Evolutionary conservation across 2,329 filamentous ascomycete genomes (phyloP).

Genomic region (Fusarium decemcellulare): DNA sequence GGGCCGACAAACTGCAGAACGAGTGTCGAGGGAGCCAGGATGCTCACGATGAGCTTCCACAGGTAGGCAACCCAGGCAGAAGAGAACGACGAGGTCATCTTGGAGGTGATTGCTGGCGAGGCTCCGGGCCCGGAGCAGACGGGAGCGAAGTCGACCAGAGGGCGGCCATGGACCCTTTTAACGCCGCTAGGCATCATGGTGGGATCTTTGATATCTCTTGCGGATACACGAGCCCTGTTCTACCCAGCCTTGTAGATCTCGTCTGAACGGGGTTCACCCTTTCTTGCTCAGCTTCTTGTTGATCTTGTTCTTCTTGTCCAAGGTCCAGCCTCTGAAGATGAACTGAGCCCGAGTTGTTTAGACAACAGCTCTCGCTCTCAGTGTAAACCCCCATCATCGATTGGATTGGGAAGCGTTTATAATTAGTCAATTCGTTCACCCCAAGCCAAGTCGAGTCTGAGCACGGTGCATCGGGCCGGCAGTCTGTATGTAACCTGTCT

Average conservation of each 20-base stretch:
- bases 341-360: constrained; percentile 8
- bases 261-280: constrained; percentile 1
- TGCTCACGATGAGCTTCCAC: constrained; percentile 40
- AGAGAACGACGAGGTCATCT: constrained; percentile 34
- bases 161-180: constrained; percentile 40
- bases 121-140: constrained; percentile 31
- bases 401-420: constrained; percentile 40
- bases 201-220: constrained; percentile 11
- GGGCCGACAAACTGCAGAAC: constrained; percentile 40
- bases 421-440: constrained; percentile 40
- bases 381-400: too few species aligned
- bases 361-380: neutral
- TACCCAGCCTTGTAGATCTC: constrained; percentile 16
- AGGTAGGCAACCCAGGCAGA: constrained; percentile 40
- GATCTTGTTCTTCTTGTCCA: constrained; percentile 30
- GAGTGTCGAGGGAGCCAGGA: constrained; percentile 41
- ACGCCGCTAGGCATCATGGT: constrained; percentile 44
- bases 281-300: neutral
- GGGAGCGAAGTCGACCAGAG: constrained; percentile 24
- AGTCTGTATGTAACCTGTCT: constrained; percentile 33
- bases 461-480: constrained; percentile 48
- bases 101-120: constrained; percentile 30
- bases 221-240: constrained; percentile 7
- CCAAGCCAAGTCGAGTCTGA: constrained; percentile 29
- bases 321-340: constrained; percentile 37